These are phyloP conservation scores for Wickerhamiella cacticola DNA, from an alignment of 805 yeast species.

Conservation along the genomic window DNA sequence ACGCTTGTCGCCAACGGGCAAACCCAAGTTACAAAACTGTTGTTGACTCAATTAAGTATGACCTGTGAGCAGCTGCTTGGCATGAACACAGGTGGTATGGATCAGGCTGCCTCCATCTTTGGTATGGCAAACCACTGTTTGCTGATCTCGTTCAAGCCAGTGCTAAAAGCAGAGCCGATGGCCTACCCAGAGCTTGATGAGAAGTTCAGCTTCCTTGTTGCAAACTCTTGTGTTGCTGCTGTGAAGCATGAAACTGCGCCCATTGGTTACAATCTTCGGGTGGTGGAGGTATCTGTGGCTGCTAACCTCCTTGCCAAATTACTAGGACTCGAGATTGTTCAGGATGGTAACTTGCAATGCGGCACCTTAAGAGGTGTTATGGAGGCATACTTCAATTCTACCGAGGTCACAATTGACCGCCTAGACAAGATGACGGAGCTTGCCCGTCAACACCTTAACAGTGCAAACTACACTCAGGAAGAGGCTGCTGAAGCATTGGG, in stretches of 20 bases:
- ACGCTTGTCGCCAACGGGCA: slow-evolving; percentile 43
- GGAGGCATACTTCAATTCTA: slow-evolving; percentile 35
- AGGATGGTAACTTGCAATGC: slow-evolving; percentile 41
- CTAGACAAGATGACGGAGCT: slow-evolving; percentile 34
- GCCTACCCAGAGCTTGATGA: slow-evolving; percentile 39
- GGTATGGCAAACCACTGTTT: slow-evolving; percentile 49
- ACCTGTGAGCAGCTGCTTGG: slow-evolving; percentile 61
- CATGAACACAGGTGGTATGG: slow-evolving; percentile 71
- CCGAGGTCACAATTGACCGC: slow-evolving; percentile 30
- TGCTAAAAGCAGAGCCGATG: slow-evolving; percentile 42
- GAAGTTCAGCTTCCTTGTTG: slow-evolving; percentile 42
- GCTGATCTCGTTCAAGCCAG: slow-evolving; percentile 49
- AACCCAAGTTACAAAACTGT: slow-evolving; percentile 35
- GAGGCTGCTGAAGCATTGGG: slow-evolving; percentile 38
- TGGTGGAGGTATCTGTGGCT: slow-evolving; percentile 60
- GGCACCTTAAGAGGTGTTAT: slow-evolving; percentile 57
- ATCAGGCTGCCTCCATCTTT: slow-evolving; percentile 58
- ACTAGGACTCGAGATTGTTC: slow-evolving; percentile 32
- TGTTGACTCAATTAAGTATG: slow-evolving; percentile 47
- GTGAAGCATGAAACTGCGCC: slow-evolving; percentile 64
- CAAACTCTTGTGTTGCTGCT: slow-evolving; percentile 50
- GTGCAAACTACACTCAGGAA: slow-evolving; percentile 40
- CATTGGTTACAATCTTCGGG: slow-evolving; percentile 54
- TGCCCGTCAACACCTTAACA: slow-evolving; percentile 34
- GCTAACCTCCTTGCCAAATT: slow-evolving; percentile 45